These are phyloP conservation scores for Puccinia hordei DNA, from an alignment of 1,284 basidiomycete genomes.

Conservation along the genomic window DNA sequence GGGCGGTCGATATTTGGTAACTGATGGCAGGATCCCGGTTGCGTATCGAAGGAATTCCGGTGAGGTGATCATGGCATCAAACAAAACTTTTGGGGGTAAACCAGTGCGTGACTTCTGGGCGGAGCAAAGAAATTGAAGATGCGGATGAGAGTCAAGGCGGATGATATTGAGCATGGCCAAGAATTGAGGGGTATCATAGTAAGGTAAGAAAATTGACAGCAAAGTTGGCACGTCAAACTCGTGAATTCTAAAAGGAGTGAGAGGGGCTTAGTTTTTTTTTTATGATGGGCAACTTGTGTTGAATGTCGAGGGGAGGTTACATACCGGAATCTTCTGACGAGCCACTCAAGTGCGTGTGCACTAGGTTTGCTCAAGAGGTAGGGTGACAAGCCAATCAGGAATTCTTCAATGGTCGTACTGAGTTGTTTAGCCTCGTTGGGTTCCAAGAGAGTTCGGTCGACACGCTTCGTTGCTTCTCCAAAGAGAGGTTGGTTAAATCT, in stretches of 20 bases:
- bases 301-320: constrained; percentile 54
- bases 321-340: constrained; percentile 86
- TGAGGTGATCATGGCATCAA: constrained; percentile 74
- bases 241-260: constrained; percentile 68
- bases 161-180: constrained; percentile 87
- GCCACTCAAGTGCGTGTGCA: constrained; percentile 91
- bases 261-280: background rate
- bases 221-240: constrained; percentile 87
- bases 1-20: constrained; percentile 64
- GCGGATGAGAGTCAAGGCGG: constrained; percentile 63
- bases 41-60: constrained; percentile 69
- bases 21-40: constrained; percentile 67
- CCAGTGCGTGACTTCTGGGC: constrained; percentile 74
- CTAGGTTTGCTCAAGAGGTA: constrained; percentile 80
- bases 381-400: constrained; percentile 73
- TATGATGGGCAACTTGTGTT: background rate
- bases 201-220: constrained; percentile 83
- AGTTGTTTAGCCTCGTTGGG: constrained; percentile 69
- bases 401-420: constrained; percentile 67
- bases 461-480: constrained; percentile 72
- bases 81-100: constrained; percentile 70
- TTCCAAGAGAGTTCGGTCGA: constrained; percentile 79
- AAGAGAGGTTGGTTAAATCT: constrained; percentile 73
- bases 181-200: constrained; percentile 93
- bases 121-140: constrained; percentile 63